Conservation (phyloP, 257 asterid species). For the Solanum peruvianum region DNA sequence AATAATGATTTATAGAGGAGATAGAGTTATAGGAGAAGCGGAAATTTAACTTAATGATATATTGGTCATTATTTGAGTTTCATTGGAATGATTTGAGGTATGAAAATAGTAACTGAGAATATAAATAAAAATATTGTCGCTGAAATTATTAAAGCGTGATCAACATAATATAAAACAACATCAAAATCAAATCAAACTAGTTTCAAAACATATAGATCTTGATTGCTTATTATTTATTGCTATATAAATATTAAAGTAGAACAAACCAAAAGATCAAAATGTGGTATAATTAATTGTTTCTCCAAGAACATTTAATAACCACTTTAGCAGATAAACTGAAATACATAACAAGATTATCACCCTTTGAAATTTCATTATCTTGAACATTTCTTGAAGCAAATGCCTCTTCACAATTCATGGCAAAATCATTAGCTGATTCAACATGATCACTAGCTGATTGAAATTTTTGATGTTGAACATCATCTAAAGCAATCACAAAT, state of each 20-base stretch:
- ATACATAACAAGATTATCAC: neutral
- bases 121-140: too few species aligned
- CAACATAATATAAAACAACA: neutral
- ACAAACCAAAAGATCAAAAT: neutral
- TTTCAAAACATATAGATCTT: neutral
- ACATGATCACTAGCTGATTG: neutral
- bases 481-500: neutral
- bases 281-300: neutral
- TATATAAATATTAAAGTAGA: neutral
- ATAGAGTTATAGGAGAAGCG: too few species aligned
- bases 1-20: too few species aligned
- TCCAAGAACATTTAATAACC: neutral
- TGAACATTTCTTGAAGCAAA: neutral
- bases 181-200: neutral
- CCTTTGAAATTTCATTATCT: neutral
- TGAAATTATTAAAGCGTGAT: too few species aligned
- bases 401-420: neutral
- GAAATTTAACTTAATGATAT: too few species aligned
- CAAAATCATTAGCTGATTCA: neutral
- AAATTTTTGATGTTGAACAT: neutral
- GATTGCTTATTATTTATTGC: neutral
- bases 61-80: too few species aligned
- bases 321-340: neutral
- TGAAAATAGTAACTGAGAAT: too few species aligned
- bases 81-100: too few species aligned